Base-by-base conservation (phyloP, 768 basidiomycete genomes). In the Tulasnella sp. region DNA sequence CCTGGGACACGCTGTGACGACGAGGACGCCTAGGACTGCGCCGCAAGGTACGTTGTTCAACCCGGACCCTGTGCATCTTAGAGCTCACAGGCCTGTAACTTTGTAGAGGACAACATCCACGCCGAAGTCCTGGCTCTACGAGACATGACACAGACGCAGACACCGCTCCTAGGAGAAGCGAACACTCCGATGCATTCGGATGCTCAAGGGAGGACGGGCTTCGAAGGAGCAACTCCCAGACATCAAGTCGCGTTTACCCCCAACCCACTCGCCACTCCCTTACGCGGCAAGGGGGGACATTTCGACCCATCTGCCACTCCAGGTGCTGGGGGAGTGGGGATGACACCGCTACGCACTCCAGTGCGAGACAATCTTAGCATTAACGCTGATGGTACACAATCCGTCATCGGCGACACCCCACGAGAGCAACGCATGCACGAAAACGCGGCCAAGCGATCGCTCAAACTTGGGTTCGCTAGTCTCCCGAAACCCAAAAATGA, bases 401-500 rank as follows among this genome's bases (percentile, higher is more conserved):
- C 83, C 10, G 66, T 70, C 9, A 73, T 77, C 63, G 81, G 79
- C 10, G 77, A 78, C 52, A 93, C 91, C 0, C 94, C 94, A 0
- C 81, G 85, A 34, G 87, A 91, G 49, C 79, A 84, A 63, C 81
- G 80, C 13, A 70, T 82, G 58, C 84, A 80, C 26, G 70, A 72
- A 13, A 77, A 77, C 58, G 80, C 84, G 23, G 77, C 81, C 3
- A 90, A 92, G 69, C 80, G 84, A 41, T 82, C 86, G 0, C 78
- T 98, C 53, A 78, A 86, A 65, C 80, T 83, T 9, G 88, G 86
- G 4, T 97, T 98, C 73, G 78, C 78, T 73, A 83, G 71, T 62
- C 76, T 99, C 15, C 96, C 96, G 0, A 84, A 83, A 65, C 93
- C 96, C 0, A 91, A 97, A 74, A 97, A 98, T 70, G 95, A 98